Percentiles rank a stretch among this genome's conserved stretches.
Conservation (phyloP, 331 rosid species). For the Prunus yedoensis region DNA sequence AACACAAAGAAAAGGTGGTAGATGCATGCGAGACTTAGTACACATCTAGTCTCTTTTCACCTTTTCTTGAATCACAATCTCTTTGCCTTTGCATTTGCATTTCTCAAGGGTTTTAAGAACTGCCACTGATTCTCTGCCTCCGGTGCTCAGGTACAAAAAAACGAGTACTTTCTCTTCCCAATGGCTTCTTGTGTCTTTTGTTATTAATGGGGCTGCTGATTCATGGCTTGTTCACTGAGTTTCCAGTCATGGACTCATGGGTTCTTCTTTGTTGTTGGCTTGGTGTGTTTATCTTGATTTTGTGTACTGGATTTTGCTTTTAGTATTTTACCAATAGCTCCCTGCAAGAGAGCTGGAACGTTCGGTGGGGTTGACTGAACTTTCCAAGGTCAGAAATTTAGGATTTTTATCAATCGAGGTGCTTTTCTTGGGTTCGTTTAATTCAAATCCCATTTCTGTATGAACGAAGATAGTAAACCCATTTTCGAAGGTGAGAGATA, state of each 20-base stretch:
- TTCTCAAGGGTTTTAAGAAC: background rate
- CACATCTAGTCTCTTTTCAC: too few relatives aligned
- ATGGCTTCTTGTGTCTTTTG: background rate
- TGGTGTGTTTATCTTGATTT: background rate
- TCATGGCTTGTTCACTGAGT: constrained; percentile 14
- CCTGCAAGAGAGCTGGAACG: background rate
- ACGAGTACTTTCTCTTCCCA: background rate
- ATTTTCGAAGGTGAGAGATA: background rate
- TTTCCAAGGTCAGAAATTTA: constrained; percentile 24
- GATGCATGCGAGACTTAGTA: too few relatives aligned
- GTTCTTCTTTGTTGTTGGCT: background rate
- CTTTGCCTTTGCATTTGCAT: too few relatives aligned
- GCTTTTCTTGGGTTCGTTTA: constrained; percentile 21
- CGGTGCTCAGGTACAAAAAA: background rate
- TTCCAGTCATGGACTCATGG: constrained; percentile 18
- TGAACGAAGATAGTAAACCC: constrained; percentile 23
- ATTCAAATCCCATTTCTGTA: background rate
- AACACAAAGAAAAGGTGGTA: too few relatives aligned
- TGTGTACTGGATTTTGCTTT: constrained; percentile 6
- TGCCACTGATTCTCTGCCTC: background rate
- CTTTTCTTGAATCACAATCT: too few relatives aligned
- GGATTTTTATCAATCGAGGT: background rate
- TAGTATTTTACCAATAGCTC: background rate
- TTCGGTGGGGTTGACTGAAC: constrained; percentile 54
- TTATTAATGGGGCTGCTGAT: background rate